Evolutionary conservation across 2,329 filamentous ascomycete species (phyloP), one percentile per base, ranked within the genome.

Genomic region (Kalmusia sp.): DNA sequence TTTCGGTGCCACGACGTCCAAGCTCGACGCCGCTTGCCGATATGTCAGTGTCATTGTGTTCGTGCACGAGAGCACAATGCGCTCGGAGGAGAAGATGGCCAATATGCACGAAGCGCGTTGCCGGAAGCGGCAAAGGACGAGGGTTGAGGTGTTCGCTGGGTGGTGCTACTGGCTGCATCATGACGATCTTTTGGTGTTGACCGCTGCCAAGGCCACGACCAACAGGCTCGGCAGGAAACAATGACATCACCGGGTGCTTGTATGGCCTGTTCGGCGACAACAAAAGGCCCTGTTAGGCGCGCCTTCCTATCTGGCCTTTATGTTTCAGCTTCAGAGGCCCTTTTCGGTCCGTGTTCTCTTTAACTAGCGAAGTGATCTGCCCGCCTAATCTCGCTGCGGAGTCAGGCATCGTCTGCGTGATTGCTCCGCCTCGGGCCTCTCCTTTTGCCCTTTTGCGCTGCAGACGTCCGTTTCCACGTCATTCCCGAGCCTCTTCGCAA

Each of bases 171-270:
- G 27, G 35, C 35, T 39, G 35, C 35, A 39, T 3, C 35, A 34
- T 44, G 41, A 44, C 28, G 41, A 34, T 44, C 28, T 33, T 11
- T 37, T 44, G 41, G 41, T 44, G 41, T 33, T 44, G 41, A 44
- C 39, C 25, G n/a, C 11, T 33, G 43, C 43, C 43, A 46, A 46
- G 43, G 43, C 43, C 12, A 17, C 4, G 35, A 21, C 39, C 39
- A 41, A 17, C 24, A 43, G 21, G 39, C 24, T 25, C n/a, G n/a
- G 41, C 12, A n/a, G n/a, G n/a, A n/a, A n/a, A n/a, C n/a, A n/a
- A 35, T 46, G 43, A 46, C 43, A 46, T 46, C 43, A 46, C 30
- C 6, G 30, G 19, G 9, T n/a, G 30, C 30, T 21, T 24, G 27
- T 24, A 12, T 21, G 28, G 39, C 25, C 39, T 43, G 17, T 25